Conservation (phyloP, 2,329 filamentous ascomycete genomes). For the Biscogniauxia sp. region DNA sequence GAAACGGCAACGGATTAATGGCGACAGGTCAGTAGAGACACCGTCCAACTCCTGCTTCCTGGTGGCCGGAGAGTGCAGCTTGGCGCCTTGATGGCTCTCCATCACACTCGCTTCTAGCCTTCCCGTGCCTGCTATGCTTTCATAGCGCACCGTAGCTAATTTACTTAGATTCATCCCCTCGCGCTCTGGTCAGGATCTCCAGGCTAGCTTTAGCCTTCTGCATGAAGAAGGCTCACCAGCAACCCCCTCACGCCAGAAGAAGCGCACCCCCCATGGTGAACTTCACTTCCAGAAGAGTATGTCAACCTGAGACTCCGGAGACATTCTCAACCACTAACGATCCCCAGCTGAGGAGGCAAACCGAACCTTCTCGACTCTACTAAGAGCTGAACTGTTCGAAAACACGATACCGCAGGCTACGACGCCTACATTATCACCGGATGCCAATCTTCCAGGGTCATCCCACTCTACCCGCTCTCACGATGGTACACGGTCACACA, state of each 20-base stretch:
- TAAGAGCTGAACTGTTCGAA: constrained; percentile 92
- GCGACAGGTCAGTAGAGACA: constrained; percentile 51
- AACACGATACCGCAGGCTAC: constrained; percentile 80
- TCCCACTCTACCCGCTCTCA: constrained; percentile 54
- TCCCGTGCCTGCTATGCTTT: constrained; percentile 21
- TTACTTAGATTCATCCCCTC: constrained; percentile 84
- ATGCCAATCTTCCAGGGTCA: constrained; percentile 49
- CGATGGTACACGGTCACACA: constrained; percentile 72
- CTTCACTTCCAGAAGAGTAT: constrained; percentile 91
- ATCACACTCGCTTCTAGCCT: background rate
- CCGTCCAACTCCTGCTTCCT: background rate
- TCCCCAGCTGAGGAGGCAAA: constrained; percentile 83
- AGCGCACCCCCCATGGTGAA: constrained; percentile 82
- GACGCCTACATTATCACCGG: constrained; percentile 60
- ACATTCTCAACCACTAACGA: constrained; percentile 22
- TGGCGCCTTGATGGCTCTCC: background rate
- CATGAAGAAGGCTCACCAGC: constrained; percentile 92
- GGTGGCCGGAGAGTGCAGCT: background rate
- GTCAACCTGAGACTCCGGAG: constrained; percentile 28
- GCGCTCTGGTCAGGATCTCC: constrained; percentile 85
- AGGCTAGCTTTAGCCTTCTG: constrained; percentile 87
- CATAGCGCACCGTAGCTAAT: constrained; percentile 8
- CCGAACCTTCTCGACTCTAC: constrained; percentile 80
- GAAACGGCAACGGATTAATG: constrained; percentile 60
- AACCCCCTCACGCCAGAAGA: constrained; percentile 81